These are phyloP conservation scores for Saccharomycopsis sp. DNA, from an alignment of 805 yeast species.

Conservation along the genomic window DNA sequence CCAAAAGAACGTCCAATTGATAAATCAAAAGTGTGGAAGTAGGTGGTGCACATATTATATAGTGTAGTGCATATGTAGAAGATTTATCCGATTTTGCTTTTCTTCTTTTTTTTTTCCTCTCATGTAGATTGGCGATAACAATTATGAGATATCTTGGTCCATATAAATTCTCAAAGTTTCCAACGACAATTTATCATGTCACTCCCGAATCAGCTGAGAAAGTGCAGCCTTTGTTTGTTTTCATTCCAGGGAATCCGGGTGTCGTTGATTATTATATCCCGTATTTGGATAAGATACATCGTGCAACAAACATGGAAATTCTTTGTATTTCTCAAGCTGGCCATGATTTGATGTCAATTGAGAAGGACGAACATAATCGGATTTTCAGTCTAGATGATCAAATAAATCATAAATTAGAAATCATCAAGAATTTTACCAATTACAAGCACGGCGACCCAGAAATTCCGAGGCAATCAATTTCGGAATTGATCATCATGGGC, in stretches of 20 bases:
- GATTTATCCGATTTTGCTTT: background rate
- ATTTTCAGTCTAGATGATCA: constrained; percentile 46
- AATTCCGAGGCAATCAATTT: constrained; percentile 13
- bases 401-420: constrained; percentile 46
- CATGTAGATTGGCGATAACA: background rate
- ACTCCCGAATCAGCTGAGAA: background rate
- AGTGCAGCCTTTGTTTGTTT: constrained; percentile 38
- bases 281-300: constrained; percentile 40
- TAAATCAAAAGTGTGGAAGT: constrained; percentile 10
- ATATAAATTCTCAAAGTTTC: constrained; percentile 8
- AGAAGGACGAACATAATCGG: constrained; percentile 18
- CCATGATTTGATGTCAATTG: constrained; percentile 20
- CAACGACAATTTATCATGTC: constrained; percentile 13
- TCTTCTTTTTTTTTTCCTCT: background rate
- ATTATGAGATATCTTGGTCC: constrained; percentile 4
- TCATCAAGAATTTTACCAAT: constrained; percentile 35
- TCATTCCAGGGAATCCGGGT: constrained; percentile 79
- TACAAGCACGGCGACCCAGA: constrained; percentile 19
- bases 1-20: constrained; percentile 18
- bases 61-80: background rate
- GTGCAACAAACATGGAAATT: constrained; percentile 35
- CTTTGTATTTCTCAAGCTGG: constrained; percentile 65
- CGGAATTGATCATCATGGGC: constrained; percentile 45
- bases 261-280: constrained; percentile 55
- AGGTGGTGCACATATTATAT: background rate